Conservation (phyloP, 495 filamentous ascomycete species). For the Copromyces sp. region DNA sequence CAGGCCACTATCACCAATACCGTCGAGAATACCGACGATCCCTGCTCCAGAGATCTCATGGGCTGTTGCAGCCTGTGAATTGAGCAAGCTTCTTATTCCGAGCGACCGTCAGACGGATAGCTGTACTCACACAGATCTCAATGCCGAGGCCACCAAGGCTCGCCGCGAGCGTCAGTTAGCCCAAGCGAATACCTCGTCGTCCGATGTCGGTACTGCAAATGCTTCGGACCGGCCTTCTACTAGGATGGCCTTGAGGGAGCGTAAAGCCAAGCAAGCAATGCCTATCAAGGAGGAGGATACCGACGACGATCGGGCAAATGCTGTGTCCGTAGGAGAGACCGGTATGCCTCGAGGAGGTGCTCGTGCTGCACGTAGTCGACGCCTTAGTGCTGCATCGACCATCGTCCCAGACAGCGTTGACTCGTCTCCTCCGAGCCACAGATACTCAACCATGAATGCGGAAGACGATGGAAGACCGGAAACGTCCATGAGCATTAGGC, state of each 20-base stretch:
- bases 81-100: constrained; percentile 77
- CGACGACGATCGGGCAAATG: constrained; percentile 39
- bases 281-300: constrained; percentile 44
- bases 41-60: constrained; percentile 72
- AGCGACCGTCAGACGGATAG: constrained; percentile 58
- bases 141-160: constrained; percentile 50
- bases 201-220: constrained; percentile 24
- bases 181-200: constrained; percentile 18
- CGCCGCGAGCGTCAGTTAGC: constrained; percentile 51
- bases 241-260: constrained; percentile 62
- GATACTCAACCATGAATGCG: constrained; percentile 2
- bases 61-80: constrained; percentile 68
- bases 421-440: background rate
- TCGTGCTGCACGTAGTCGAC: constrained; percentile 14
- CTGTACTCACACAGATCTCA: constrained; percentile 64
- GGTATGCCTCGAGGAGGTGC: background rate
- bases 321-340: background rate
- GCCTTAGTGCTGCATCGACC: constrained; percentile 31
- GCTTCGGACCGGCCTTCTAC: constrained; percentile 32
- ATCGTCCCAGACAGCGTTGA: constrained; percentile 19
- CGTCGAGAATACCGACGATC: constrained; percentile 38
- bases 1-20: constrained; percentile 13
- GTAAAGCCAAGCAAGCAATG: constrained; percentile 42
- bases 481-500: constrained; percentile 29
- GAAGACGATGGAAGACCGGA: constrained; percentile 21